Percentiles rank a stretch among this genome's conserved stretches.
Conservation (phyloP, 192 early-diverging fungal species). For the Linnemannia elongata region DNA sequence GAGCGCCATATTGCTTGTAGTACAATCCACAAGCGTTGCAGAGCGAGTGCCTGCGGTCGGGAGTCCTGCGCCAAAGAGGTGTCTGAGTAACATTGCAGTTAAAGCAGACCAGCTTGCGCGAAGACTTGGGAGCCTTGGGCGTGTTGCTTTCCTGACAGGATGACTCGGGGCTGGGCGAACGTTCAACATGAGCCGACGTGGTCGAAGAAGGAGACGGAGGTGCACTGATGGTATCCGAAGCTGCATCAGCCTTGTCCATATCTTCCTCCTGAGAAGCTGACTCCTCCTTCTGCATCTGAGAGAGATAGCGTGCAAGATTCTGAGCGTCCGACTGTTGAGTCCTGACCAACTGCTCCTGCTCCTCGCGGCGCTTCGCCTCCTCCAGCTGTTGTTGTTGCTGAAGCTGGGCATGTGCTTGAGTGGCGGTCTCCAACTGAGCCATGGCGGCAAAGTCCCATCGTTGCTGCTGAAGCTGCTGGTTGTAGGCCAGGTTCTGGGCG, state of each 20-base stretch:
- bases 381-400: constrained; percentile 12
- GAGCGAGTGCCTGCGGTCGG: constrained; percentile 79
- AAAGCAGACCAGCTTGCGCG: constrained; percentile 72
- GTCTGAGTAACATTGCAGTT: constrained; percentile 84
- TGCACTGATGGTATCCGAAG: constrained; percentile 10
- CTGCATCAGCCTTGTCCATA: constrained; percentile 20
- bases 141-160: not conserved
- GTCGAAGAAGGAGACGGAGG: constrained; percentile 36
- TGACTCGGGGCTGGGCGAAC: constrained; percentile 37
- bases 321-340: constrained; percentile 40
- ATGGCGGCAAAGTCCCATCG: constrained; percentile 18
- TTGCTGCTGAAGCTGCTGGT: constrained; percentile 20
- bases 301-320: constrained; percentile 48
- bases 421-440: constrained; percentile 9
- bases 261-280: not conserved
- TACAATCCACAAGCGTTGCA: constrained; percentile 88
- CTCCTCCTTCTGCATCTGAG: constrained; percentile 35
- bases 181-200: constrained; percentile 29
- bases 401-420: constrained; percentile 18
- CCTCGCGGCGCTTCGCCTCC: constrained; percentile 8
- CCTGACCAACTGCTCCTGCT: constrained; percentile 17
- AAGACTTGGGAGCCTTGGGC: constrained; percentile 38
- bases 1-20: constrained; percentile 71
- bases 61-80: constrained; percentile 84
- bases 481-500: constrained; percentile 28